These are phyloP conservation scores for Penicillium angulare DNA, from an alignment of 495 filamentous ascomycete species.

Conservation along the genomic window DNA sequence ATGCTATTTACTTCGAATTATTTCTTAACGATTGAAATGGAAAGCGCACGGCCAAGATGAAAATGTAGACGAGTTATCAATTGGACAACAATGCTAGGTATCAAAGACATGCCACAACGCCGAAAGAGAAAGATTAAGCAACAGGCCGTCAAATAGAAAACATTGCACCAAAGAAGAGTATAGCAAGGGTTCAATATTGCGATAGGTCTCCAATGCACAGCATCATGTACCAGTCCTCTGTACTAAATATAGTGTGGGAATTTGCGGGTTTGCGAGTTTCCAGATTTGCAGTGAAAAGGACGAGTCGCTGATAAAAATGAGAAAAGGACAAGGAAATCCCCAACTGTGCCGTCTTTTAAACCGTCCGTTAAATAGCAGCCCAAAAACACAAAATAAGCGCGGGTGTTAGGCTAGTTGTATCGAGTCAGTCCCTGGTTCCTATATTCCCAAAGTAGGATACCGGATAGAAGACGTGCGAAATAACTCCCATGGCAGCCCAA, in stretches of 20 bases:
- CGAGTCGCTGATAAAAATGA: not conserved
- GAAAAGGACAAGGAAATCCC: conserved; percentile 1
- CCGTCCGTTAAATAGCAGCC: conserved; percentile 5
- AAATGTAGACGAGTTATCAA: conserved; percentile 1
- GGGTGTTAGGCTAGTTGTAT: too few relatives aligned
- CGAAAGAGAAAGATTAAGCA: conserved; percentile 12
- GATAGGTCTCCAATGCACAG: conserved; percentile 15
- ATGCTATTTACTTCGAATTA: too few relatives aligned
- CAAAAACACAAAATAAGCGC: conserved; percentile 1
- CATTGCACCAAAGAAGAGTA: conserved; percentile 4
- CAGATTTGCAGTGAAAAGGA: not conserved
- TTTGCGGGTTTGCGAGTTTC: too few relatives aligned
- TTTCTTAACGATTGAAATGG: too few relatives aligned
- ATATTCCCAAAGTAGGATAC: too few relatives aligned
- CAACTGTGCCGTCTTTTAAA: conserved; percentile 9
- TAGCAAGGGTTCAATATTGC: conserved; percentile 5
- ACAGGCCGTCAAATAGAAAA: not conserved
- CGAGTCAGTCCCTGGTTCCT: not conserved
- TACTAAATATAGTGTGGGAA: not conserved
- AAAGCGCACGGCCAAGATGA: too few relatives aligned
- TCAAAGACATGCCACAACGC: conserved; percentile 21
- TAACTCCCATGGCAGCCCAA: not conserved
- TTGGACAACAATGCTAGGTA: conserved; percentile 20
- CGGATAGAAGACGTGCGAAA: too few relatives aligned
- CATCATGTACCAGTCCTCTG: conserved; percentile 11